Evolutionary conservation across 495 filamentous ascomycete species (phyloP).

Genomic region (Talaromyces thailandensis): DNA sequence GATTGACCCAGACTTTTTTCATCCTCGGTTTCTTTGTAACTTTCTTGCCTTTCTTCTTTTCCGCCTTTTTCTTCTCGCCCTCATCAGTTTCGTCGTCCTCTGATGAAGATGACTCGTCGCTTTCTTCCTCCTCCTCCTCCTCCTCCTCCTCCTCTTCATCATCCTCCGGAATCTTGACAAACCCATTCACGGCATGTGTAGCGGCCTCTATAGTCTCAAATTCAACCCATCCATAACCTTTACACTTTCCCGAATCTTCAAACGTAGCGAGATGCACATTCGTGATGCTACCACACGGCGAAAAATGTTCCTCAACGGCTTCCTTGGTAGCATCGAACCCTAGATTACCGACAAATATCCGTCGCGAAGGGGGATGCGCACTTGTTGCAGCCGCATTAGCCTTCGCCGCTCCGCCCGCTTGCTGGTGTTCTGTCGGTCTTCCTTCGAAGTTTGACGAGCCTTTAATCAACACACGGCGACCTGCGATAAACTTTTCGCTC

Average conservation of each 20-base stretch:
- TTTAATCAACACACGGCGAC: slow-evolving; percentile 85
- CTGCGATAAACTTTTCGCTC: slow-evolving; percentile 66
- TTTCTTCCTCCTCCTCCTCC: slow-evolving; percentile 46
- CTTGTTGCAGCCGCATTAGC: slow-evolving; percentile 22
- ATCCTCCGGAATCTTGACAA: slow-evolving; percentile 54
- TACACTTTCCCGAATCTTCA: slow-evolving; percentile 94
- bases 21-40: slow-evolving; percentile 46
- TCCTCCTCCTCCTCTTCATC: slow-evolving; percentile 57
- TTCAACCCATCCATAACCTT: slow-evolving; percentile 90
- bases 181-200: slow-evolving; percentile 73
- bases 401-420: slow-evolving; percentile 17
- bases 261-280: slow-evolving; percentile 87
- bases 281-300: slow-evolving; percentile 67
- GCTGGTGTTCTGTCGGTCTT: slow-evolving; percentile 52
- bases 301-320: slow-evolving; percentile 67
- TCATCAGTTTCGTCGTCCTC: slow-evolving; percentile 20
- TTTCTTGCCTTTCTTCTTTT: slow-evolving; percentile 30
- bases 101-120: slow-evolving; percentile 15
- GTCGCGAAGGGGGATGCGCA: slow-evolving; percentile 57
- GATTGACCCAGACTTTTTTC: slow-evolving; percentile 74
- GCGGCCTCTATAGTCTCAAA: slow-evolving; percentile 73
- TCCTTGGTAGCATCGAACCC: slow-evolving; percentile 79
- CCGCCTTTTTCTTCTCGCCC: slow-evolving; percentile 37
- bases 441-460: slow-evolving; percentile 78
- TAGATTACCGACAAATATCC: slow-evolving; percentile 90